These are phyloP conservation scores for Handroanthus guayacan DNA, from an alignment of 257 asterid genomes.

Conservation along the genomic window DNA sequence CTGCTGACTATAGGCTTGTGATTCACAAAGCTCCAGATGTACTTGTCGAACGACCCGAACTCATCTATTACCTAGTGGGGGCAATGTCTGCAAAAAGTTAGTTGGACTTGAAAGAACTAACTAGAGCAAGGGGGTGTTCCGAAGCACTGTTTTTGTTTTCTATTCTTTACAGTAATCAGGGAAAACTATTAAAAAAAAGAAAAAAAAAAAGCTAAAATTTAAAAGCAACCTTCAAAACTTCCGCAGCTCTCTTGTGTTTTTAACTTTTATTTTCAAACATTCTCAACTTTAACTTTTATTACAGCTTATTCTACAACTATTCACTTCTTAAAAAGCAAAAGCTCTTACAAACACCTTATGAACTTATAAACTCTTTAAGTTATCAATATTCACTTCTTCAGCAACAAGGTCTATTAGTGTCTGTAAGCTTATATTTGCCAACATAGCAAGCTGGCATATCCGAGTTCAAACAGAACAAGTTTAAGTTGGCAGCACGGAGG, in stretches of 20 bases:
- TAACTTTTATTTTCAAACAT: too few species aligned
- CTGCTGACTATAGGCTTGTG: slow-evolving; percentile 45
- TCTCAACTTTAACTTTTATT: too few species aligned
- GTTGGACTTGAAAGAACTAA: slow-evolving; percentile 7
- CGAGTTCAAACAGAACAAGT: neutral
- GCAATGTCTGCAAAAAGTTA: slow-evolving; percentile 31
- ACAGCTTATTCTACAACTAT: too few species aligned
- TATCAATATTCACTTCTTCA: neutral
- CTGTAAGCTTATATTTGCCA: neutral
- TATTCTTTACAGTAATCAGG: too few species aligned
- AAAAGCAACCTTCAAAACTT: too few species aligned
- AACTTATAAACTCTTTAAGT: too few species aligned
- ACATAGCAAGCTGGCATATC: slow-evolving; percentile 6
- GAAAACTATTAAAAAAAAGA: too few species aligned
- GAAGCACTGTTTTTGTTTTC: too few species aligned
- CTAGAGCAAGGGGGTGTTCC: neutral
- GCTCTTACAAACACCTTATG: too few species aligned
- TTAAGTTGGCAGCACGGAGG: neutral
- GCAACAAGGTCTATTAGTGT: neutral
- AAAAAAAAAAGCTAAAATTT: too few species aligned
- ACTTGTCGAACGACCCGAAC: slow-evolving; percentile 53
- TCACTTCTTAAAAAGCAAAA: too few species aligned
- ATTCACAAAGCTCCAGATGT: slow-evolving; percentile 56
- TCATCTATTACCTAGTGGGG: slow-evolving; percentile 46
- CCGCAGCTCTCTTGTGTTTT: too few species aligned